Evolutionary conservation across 106 monocot species (phyloP).

Genomic region (Amphibolis antarctica): DNA sequence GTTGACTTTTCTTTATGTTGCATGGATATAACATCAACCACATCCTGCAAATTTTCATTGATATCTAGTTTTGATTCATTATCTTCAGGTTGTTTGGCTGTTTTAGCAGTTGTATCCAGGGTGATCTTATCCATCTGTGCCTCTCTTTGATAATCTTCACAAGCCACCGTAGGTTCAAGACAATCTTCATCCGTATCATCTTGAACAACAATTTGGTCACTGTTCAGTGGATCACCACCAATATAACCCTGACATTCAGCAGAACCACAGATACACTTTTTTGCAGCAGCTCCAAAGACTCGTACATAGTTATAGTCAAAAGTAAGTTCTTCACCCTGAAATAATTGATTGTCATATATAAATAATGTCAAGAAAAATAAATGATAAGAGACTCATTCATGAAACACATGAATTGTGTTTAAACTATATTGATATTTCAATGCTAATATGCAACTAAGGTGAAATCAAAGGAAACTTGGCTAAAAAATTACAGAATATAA

Average conservation of each 20-base stretch:
- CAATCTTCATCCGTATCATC: conserved; percentile 76
- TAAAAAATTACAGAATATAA: too few species aligned
- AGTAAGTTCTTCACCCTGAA: conserved; percentile 90
- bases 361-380: neutral
- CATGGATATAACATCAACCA: conserved; percentile 5
- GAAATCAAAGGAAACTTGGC: too few species aligned
- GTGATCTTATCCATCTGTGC: neutral
- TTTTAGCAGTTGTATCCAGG: neutral
- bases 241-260: conserved; percentile 78
- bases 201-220: conserved; percentile 51
- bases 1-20: conserved; percentile 10
- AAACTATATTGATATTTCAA: too few species aligned
- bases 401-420: too few species aligned
- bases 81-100: neutral
- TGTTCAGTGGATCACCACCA: conserved; percentile 70
- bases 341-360: conserved; percentile 2
- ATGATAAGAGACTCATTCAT: too few species aligned
- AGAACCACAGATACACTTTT: conserved; percentile 86
- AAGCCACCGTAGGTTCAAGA: conserved; percentile 41
- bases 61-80: conserved; percentile 14
- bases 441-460: too few species aligned
- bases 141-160: conserved; percentile 8
- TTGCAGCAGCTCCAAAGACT: conserved; percentile 91
- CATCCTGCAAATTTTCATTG: conserved; percentile 2
- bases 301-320: conserved; percentile 97